Conservation (phyloP, 1,139 yeast species). For the Arxiozyma telluris region DNA sequence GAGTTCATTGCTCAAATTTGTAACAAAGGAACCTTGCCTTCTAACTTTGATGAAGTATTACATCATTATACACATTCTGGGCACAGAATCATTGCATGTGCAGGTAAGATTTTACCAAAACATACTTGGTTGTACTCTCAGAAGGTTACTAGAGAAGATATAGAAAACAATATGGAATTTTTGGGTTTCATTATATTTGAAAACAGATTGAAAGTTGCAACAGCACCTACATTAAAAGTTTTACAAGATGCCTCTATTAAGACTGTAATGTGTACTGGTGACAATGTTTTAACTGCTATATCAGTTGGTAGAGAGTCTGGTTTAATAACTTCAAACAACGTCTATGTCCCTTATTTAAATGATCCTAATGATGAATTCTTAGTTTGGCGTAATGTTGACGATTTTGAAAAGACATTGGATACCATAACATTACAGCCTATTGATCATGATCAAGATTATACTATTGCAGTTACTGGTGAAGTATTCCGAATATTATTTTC, state of each 20-base stretch:
- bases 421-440: constrained; percentile 50
- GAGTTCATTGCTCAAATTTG: constrained; percentile 86
- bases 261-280: constrained; percentile 96
- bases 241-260: constrained; percentile 61
- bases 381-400: constrained; percentile 58
- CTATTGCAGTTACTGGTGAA: constrained; percentile 87
- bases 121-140: constrained; percentile 37
- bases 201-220: constrained; percentile 69
- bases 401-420: constrained; percentile 48
- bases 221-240: constrained; percentile 51
- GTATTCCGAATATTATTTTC: constrained; percentile 70
- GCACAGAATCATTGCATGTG: constrained; percentile 91
- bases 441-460: constrained; percentile 38
- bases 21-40: constrained; percentile 58
- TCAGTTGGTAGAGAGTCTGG: constrained; percentile 86
- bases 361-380: constrained; percentile 33
- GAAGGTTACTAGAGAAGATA: constrained; percentile 46
- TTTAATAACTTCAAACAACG: constrained; percentile 42
- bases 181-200: constrained; percentile 89
- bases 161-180: constrained; percentile 62
- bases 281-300: constrained; percentile 85
- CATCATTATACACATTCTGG: constrained; percentile 88
- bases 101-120: constrained; percentile 47
- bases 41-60: constrained; percentile 61
- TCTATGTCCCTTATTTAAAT: constrained; percentile 61